Evolutionary conservation across 176 grass and related monocot species (phyloP), one percentile per base, ranked within the genome.

Genomic region (Oryza brachyantha): DNA sequence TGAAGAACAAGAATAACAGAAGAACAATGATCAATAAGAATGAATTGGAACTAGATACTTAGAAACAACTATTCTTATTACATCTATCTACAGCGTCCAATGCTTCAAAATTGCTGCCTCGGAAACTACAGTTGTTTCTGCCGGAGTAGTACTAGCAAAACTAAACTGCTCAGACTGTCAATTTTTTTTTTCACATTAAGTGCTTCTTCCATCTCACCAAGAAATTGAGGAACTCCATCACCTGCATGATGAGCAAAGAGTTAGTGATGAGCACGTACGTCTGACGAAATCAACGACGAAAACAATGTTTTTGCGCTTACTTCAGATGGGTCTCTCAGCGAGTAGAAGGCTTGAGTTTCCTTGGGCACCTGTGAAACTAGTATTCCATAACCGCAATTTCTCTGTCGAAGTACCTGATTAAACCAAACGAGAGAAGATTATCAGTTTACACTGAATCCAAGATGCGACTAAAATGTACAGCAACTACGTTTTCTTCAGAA

Each of bases 261-360:
- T 86, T 61, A 80, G 72, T 19, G 45, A 75, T 34, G 32, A 24
- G 35, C 9, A 58, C 5, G 36, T 4, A 58, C 5, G 36, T 4
- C n/a, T 13, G 46, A 78, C 12, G 17, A 48, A 84, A 16, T 28
- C 17, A 32, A 32, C 29, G 3, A 46, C 64, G 25, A 3, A 42
- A 17, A 17, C 24, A 13, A 59, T 34, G 6, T 10, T 50, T 17
- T 6, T 50, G 59, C 46, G 27, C 57, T 29, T 86, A 95, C 96
- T 77, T 99, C 96, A 65, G 86, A 90, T 39, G 96, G 90, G 45
- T 95, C 96, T 83, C 87, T 95, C 45, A 99, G 68, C 16, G 96
- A 99, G 81, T 94, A 99, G 67, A 91, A 69, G 17, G 96, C 92
- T 13, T 91, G 88, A 5, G 92, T 95, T 74, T 93, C 75, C 71